These are phyloP conservation scores for Fusarium tuaranense DNA, from an alignment of 2,329 filamentous ascomycete genomes.

Conservation along the genomic window DNA sequence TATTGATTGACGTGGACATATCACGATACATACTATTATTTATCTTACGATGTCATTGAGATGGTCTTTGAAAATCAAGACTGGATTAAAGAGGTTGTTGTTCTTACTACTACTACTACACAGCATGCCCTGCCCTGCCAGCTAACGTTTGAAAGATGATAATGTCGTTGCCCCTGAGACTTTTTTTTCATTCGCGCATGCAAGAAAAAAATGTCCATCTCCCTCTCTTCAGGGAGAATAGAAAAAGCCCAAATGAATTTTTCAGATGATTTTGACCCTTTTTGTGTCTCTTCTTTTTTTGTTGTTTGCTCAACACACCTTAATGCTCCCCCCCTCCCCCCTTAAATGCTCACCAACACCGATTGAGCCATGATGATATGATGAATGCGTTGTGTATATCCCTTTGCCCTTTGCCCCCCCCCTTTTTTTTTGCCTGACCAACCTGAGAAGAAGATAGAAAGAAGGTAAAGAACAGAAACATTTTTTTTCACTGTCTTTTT, in stretches of 20 bases:
- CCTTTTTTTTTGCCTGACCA: neutral
- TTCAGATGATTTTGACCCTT: neutral
- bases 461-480: neutral
- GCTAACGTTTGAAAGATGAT: slow-evolving; percentile 7
- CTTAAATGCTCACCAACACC: slow-evolving; percentile 7
- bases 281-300: neutral
- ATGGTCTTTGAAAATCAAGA: slow-evolving; percentile 14
- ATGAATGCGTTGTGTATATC: slow-evolving; percentile 6
- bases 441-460: neutral
- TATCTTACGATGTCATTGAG: neutral
- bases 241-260: neutral
- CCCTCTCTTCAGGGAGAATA: neutral
- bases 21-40: neutral
- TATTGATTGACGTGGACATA: neutral
- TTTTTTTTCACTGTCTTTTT: slow-evolving; percentile 17
- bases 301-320: neutral
- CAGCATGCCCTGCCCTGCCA: slow-evolving; percentile 1
- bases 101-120: neutral
- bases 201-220: neutral
- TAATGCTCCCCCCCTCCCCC: neutral
- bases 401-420: neutral
- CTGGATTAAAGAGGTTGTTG: slow-evolving; percentile 11
- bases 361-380: slow-evolving; percentile 18
- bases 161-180: neutral
- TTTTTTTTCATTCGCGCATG: neutral